Evolutionary conservation across 2,329 filamentous ascomycete genomes (phyloP).

Genomic region (Boeremia exigua): DNA sequence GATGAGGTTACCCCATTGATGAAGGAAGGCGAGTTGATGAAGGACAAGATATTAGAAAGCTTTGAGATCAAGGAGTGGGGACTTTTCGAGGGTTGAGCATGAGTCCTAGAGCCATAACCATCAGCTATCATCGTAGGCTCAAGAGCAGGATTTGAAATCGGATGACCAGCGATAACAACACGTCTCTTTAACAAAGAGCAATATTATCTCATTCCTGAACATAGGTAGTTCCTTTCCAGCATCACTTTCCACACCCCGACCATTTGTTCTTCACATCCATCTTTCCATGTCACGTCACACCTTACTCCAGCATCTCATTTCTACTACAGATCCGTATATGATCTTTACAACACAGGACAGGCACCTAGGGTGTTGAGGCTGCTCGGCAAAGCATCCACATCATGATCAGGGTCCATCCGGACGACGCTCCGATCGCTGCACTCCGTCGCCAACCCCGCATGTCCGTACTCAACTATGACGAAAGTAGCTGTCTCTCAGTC

Average conservation of each 20-base stretch:
- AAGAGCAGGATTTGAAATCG: neutral
- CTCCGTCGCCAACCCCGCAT: slow-evolving; percentile 12
- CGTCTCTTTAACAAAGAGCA: neutral
- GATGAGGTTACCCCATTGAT: slow-evolving; percentile 62
- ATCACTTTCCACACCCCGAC: too few species aligned
- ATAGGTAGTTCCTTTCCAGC: too few species aligned
- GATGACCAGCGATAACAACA: neutral
- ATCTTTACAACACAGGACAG: too few species aligned
- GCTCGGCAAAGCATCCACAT: neutral
- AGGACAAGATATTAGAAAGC: slow-evolving; percentile 73
- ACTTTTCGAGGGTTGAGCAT: slow-evolving; percentile 61
- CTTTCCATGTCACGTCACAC: too few species aligned
- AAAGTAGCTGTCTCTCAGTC: slow-evolving; percentile 4
- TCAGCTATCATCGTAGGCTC: neutral
- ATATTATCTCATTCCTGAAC: neutral
- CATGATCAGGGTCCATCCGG: slow-evolving; percentile 6
- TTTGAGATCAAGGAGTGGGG: slow-evolving; percentile 83
- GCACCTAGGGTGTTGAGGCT: neutral
- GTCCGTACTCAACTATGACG: slow-evolving; percentile 9
- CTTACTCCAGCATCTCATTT: too few species aligned
- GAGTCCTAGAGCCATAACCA: neutral
- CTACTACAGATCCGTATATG: too few species aligned
- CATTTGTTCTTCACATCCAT: too few species aligned
- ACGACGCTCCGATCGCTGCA: slow-evolving; percentile 11
- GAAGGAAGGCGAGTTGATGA: slow-evolving; percentile 65